Percentiles rank a stretch among this genome's conserved stretches.
Conservation (phyloP, 495 filamentous ascomycete genomes). For the Xylona heveae region DNA sequence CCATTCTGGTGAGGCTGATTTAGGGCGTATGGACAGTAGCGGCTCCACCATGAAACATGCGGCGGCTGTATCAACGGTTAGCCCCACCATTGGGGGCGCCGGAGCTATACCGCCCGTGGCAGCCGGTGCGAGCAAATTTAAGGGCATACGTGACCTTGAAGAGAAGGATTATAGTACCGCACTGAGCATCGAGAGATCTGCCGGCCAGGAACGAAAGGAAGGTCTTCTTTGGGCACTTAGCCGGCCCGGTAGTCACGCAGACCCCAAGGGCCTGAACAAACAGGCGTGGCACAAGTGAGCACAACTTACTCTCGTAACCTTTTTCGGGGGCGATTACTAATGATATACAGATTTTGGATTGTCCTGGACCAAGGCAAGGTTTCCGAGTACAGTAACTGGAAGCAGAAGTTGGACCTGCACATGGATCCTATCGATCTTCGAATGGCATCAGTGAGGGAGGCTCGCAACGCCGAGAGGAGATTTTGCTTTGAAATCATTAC, state of each 20-base stretch:
- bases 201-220: constrained; percentile 54
- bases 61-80: constrained; percentile 3
- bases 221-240: constrained; percentile 88
- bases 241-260: constrained; percentile 80
- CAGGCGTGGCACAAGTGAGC: constrained; percentile 98
- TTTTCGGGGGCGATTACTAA: constrained; percentile 2
- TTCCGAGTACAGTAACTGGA: constrained; percentile 99
- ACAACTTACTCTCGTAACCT: neutral
- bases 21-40: constrained; percentile 51
- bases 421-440: constrained; percentile 97
- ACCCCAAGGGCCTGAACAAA: constrained; percentile 87
- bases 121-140: constrained; percentile 47
- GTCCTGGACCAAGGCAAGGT: constrained; percentile 90
- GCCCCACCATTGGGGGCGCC: constrained; percentile 4
- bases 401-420: constrained; percentile 85
- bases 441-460: constrained; percentile 90
- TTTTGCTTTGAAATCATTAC: constrained; percentile 99
- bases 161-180: constrained; percentile 38
- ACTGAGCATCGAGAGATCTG: constrained; percentile 19
- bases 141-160: constrained; percentile 74
- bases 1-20: constrained; percentile 35
- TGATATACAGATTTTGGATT: constrained; percentile 67
- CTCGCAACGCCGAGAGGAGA: constrained; percentile 76
- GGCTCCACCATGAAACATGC: constrained; percentile 37
- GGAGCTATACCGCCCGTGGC: constrained; percentile 18